These are phyloP conservation scores for Lachancea cidri DNA, from an alignment of 805 yeast genomes.

Conservation along the genomic window DNA sequence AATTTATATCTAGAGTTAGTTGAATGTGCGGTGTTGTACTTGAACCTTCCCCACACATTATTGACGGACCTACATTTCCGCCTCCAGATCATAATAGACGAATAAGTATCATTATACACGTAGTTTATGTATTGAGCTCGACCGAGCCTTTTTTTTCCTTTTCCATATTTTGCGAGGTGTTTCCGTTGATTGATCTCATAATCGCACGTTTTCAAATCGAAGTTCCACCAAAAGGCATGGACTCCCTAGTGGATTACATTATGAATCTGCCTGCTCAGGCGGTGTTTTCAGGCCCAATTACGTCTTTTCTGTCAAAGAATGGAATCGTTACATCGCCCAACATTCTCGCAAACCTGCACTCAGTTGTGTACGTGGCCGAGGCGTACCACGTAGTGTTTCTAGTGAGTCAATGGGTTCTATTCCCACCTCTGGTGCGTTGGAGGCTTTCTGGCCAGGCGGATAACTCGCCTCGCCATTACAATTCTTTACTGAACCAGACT, in stretches of 20 bases:
- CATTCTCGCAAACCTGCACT: constrained; percentile 25
- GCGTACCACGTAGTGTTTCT: constrained; percentile 30
- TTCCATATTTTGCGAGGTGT: background rate
- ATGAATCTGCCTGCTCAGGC: constrained; percentile 2
- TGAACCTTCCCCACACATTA: too few relatives aligned
- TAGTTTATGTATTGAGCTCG: background rate
- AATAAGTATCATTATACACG: too few relatives aligned
- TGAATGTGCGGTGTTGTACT: too few relatives aligned
- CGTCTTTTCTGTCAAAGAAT: constrained; percentile 14
- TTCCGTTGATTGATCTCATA: background rate
- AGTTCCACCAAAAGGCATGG: constrained; percentile 1
- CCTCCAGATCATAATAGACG: too few relatives aligned
- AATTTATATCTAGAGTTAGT: too few relatives aligned
- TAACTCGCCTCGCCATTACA: constrained; percentile 10
- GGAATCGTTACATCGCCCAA: constrained; percentile 18
- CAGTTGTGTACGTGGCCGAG: constrained; percentile 26
- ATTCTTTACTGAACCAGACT: constrained; percentile 23
- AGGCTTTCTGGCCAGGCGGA: constrained; percentile 8
- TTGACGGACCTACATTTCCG: too few relatives aligned
- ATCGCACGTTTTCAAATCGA: background rate
- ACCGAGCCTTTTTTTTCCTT: background rate
- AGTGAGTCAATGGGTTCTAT: constrained; percentile 23
- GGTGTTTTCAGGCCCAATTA: constrained; percentile 6
- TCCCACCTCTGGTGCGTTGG: constrained; percentile 23
- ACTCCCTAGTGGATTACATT: constrained; percentile 1